These are phyloP conservation scores for Eucalyptus regnans DNA, from an alignment of 345 rosid species.

Conservation along the genomic window DNA sequence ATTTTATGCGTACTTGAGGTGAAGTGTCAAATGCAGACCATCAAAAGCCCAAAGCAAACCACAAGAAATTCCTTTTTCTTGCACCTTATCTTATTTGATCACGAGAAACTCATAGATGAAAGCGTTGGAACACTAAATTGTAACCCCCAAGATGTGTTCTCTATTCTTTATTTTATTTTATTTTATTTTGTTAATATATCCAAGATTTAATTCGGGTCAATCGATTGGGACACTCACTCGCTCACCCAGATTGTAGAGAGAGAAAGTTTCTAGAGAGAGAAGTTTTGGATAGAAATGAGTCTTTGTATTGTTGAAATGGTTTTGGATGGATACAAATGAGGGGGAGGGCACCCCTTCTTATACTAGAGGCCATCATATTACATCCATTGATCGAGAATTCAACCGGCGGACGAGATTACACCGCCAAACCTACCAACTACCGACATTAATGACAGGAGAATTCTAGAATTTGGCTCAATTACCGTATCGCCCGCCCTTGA, in stretches of 20 bases:
- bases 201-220: neutral
- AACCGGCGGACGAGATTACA: fast-evolving
- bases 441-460: no score
- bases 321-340: no score
- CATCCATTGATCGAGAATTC: fast-evolving
- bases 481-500: fast-evolving
- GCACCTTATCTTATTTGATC: neutral
- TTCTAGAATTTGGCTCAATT: no score
- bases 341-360: no score
- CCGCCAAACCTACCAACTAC: fast-evolving
- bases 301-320: no score
- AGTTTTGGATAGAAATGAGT: fast-evolving
- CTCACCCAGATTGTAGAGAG: no score
- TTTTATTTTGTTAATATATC: neutral
- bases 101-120: neutral
- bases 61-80: neutral
- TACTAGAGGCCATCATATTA: no score
- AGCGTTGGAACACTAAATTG: neutral
- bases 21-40: neutral
- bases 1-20: neutral
- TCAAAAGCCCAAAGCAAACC: neutral
- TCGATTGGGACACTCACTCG: no score
- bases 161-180: neutral
- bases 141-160: neutral
- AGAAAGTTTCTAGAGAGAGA: no score